Base-by-base conservation (phyloP, 2,329 filamentous ascomycete species). In the Teratosphaeriaceae sp. region DNA sequence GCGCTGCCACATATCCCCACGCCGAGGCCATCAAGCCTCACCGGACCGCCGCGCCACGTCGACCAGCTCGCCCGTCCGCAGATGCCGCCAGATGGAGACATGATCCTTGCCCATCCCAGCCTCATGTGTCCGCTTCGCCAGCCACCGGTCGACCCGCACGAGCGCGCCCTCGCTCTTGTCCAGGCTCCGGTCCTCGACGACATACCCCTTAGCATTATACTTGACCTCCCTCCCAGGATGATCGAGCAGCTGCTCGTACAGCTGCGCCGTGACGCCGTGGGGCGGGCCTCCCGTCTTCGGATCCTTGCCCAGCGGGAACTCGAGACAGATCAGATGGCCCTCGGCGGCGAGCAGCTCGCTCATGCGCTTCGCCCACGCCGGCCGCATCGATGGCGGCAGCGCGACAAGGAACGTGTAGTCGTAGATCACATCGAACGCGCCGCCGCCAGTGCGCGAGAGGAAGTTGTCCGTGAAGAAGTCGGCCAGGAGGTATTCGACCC, bases 251-350 rank as follows among this genome's bases (percentile, higher is more conserved):
- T 79, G 80, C 55, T 80, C 68, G 62, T 94, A 92, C 21, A 85
- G 76, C 47, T 79, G 75, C 1, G 84, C 75, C 11, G 78, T 76
- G 30, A 86, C 65, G 6, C 80, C 79, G 73, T 78, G 89, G 1
- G 88, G 87, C 11, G 88, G 87, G 0, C 88, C 87, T 8, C 73
- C 73, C 8, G 74, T 71, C 9, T 70, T 70, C 8, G 82, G 74
- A 31, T 78, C 72, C 61, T 89, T 92, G 48, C 78, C 74, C 1
- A 82, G 79, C 8, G 88, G 88, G 61, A 84, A 94, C 61, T 94
- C 87, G 48, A 94, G 74, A 64, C 79, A 82, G 38, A 82, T 69
- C 42, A 82, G 66, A 38, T 68, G 65, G 5, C 77, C 77, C 2
- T 61, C 62, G 1, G 70, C 64, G 12, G 72, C 64, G 9, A 82